A percentile compares a stretch with the other conserved stretches of the same genome.
phyloP scores from a whole-genome alignment of 352 stramenopile species.

The Phytophthora rubi region DNA sequence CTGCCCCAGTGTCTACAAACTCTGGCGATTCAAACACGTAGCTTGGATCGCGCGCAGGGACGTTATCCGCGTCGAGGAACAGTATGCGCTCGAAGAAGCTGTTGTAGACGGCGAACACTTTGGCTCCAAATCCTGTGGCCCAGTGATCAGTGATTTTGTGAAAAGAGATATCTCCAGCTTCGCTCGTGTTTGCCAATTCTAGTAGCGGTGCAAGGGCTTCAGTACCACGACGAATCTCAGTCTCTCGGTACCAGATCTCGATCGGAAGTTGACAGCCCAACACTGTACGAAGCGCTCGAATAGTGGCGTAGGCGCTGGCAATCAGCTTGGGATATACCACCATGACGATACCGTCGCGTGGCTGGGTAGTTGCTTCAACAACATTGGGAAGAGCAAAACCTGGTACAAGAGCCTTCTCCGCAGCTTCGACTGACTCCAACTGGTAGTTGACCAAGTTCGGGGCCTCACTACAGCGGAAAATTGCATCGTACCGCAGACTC shows the following conservation, averaged over 20 bases:
- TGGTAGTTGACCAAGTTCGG: constrained; percentile 46
- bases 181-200: constrained; percentile 17
- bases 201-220: constrained; percentile 27
- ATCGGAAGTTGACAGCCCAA: constrained; percentile 52
- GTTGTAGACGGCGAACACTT: constrained; percentile 52
- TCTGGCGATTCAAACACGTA: constrained; percentile 51
- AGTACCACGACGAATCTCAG: constrained; percentile 35
- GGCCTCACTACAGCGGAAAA: constrained; percentile 49
- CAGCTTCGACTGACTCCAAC: constrained; percentile 29
- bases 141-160: constrained; percentile 30
- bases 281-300: constrained; percentile 32
- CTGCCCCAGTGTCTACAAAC: constrained; percentile 47
- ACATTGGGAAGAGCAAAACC: constrained; percentile 25
- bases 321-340: constrained; percentile 59
- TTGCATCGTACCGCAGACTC: constrained; percentile 35
- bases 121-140: constrained; percentile 52
- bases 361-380: not conserved
- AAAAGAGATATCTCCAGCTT: constrained; percentile 31
- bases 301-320: constrained; percentile 32
- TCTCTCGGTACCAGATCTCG: constrained; percentile 55
- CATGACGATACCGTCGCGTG: constrained; percentile 49
- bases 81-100: constrained; percentile 49
- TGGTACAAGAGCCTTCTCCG: constrained; percentile 17
- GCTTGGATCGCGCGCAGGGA: constrained; percentile 46
- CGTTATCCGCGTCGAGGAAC: constrained; percentile 65